Evolutionary conservation across 805 yeast genomes (phyloP).

Genomic region (Hanseniaspora vineae): DNA sequence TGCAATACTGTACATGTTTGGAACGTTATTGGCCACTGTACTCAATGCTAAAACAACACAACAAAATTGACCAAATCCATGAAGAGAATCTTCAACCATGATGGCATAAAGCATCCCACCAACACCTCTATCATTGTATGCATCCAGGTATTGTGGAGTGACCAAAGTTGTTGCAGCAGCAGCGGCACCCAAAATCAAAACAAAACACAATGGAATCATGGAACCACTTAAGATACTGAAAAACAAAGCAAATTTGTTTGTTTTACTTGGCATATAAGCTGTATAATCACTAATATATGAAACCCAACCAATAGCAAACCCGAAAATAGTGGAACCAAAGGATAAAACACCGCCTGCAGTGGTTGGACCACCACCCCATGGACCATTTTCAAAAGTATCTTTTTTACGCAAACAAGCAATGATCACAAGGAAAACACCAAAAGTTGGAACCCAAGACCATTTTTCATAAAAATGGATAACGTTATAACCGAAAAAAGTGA

Average conservation of each 20-base stretch:
- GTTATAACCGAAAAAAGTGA: constrained; percentile 74
- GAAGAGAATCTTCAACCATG: constrained; percentile 65
- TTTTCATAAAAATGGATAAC: constrained; percentile 72
- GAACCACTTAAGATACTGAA: constrained; percentile 50
- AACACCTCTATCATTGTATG: constrained; percentile 40
- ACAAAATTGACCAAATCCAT: constrained; percentile 83
- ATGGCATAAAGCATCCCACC: constrained; percentile 79
- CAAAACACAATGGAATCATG: constrained; percentile 52
- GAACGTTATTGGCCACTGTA: constrained; percentile 81
- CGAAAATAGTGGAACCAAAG: constrained; percentile 73
- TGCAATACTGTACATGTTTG: constrained; percentile 84
- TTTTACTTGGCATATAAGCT: constrained; percentile 62
- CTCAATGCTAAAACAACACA: constrained; percentile 74
- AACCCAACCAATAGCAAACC: constrained; percentile 92
- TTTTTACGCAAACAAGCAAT: constrained; percentile 64
- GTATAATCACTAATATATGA: constrained; percentile 92
- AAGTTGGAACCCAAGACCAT: constrained; percentile 79
- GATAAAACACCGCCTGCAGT: constrained; percentile 71
- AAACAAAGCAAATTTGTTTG: constrained; percentile 48
- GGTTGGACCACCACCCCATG: constrained; percentile 38
- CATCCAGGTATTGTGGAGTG: constrained; percentile 30
- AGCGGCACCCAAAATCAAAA: constrained; percentile 76
- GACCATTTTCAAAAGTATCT: constrained; percentile 47
- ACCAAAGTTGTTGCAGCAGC: constrained; percentile 56
- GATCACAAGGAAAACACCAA: constrained; percentile 57